Evolutionary conservation across 192 early-diverging fungal species (phyloP).

Genomic region (Chytriomyces sp.): DNA sequence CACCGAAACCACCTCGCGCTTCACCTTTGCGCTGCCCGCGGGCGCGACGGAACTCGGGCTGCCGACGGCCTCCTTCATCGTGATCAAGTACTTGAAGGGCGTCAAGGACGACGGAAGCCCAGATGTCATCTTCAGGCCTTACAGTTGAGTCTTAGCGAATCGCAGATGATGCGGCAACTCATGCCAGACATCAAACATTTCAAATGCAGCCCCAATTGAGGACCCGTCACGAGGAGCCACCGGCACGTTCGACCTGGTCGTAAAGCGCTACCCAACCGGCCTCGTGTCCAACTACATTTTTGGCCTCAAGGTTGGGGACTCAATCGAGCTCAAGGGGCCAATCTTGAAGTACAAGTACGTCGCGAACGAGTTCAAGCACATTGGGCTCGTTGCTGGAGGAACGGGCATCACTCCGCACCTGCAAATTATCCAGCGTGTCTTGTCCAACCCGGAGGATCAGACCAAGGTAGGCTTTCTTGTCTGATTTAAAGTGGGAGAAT

Average conservation of each 20-base stretch:
- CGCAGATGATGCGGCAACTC: conserved; percentile 37
- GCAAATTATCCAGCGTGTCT: conserved; percentile 69
- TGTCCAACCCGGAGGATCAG: conserved; percentile 64
- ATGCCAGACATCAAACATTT: neutral
- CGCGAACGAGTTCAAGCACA: conserved; percentile 63
- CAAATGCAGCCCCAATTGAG: conserved; percentile 45
- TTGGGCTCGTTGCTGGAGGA: conserved; percentile 84
- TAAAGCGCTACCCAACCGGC: conserved; percentile 76
- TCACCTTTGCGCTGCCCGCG: conserved; percentile 69
- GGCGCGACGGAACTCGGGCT: conserved; percentile 65
- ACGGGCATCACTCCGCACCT: conserved; percentile 81
- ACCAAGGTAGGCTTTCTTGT: conserved; percentile 70
- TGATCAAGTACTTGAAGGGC: conserved; percentile 66
- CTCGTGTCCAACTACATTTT: conserved; percentile 65
- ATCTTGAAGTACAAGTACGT: conserved; percentile 68
- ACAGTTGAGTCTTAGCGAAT: conserved; percentile 71
- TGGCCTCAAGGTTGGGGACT: conserved; percentile 68
- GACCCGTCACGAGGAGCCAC: conserved; percentile 40
- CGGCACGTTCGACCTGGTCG: conserved; percentile 74
- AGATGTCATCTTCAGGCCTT: conserved; percentile 67
- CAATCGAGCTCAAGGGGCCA: conserved; percentile 81
- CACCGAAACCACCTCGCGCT: conserved; percentile 37
- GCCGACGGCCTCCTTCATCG: conserved; percentile 70
- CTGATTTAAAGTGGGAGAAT: neutral
- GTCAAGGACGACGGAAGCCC: conserved; percentile 57